phyloP scores from a whole-genome alignment of 305 asterid species.

The Rubia tinctorum region DNA sequence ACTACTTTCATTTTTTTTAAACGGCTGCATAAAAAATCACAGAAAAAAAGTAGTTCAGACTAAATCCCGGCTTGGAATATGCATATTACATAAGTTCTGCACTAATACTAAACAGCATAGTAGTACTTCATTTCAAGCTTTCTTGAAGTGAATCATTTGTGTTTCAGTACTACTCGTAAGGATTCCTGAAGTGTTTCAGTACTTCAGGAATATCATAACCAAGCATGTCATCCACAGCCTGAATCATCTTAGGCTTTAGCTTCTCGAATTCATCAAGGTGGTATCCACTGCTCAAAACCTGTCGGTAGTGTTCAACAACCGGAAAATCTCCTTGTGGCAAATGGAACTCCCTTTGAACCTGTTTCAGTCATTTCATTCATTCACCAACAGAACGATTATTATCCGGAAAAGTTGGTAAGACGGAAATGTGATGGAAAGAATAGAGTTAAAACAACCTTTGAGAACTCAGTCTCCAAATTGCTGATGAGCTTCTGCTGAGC shows the following conservation, averaged over 20 bases:
- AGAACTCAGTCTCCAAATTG: constrained; percentile 59
- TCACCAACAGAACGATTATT: not conserved
- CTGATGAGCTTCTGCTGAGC: constrained; percentile 56
- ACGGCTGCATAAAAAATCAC: not conserved
- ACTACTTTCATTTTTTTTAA: not conserved
- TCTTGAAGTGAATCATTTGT: constrained; percentile 37
- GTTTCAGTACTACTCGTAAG: constrained; percentile 42
- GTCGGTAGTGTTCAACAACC: constrained; percentile 53
- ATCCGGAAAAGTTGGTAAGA: not conserved
- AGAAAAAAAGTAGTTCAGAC: not conserved
- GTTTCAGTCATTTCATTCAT: constrained; percentile 11
- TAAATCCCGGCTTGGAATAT: not conserved
- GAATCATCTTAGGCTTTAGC: constrained; percentile 74
- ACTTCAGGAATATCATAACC: constrained; percentile 73
- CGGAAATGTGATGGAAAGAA: not conserved
- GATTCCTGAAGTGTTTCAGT: constrained; percentile 62
- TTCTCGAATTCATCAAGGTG: constrained; percentile 71
- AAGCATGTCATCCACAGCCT: constrained; percentile 77
- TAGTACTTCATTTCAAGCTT: constrained; percentile 37
- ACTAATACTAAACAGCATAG: not conserved
- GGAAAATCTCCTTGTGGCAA: constrained; percentile 87
- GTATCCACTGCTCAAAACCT: constrained; percentile 45
- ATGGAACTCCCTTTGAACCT: constrained; percentile 74
- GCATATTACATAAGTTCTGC: not conserved
- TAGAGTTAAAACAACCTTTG: constrained; percentile 42